A percentile compares a stretch with the other conserved stretches of the same genome.
These are phyloP conservation scores for Dioscorea cayenensis DNA, from an alignment of 116 monocot species.

Conservation along the genomic window DNA sequence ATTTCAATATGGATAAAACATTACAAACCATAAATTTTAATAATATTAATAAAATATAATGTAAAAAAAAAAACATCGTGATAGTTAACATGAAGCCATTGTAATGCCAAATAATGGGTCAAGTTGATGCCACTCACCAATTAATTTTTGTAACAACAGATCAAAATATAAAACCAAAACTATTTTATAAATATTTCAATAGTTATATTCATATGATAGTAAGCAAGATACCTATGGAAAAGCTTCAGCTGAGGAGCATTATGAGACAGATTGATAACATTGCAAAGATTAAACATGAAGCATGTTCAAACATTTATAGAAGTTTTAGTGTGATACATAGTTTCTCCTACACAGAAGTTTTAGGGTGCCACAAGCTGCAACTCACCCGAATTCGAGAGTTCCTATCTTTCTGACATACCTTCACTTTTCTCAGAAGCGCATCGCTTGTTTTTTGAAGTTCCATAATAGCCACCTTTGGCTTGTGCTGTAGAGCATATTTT, in stretches of 20 bases:
- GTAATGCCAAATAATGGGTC: slow-evolving; percentile 47
- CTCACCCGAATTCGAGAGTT: too few species aligned
- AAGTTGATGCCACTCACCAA: slow-evolving; percentile 40
- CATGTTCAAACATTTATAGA: slow-evolving; percentile 3
- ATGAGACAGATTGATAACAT: too few species aligned
- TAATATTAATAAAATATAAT: too few species aligned
- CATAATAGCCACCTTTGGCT: slow-evolving; percentile 60
- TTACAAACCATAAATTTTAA: too few species aligned
- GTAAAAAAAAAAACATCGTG: not conserved
- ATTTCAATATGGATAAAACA: too few species aligned
- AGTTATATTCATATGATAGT: not conserved
- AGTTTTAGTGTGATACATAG: too few species aligned
- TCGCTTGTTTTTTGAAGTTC: too few species aligned
- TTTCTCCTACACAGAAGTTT: too few species aligned
- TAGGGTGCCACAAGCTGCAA: too few species aligned
- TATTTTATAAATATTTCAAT: not conserved
- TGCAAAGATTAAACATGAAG: too few species aligned
- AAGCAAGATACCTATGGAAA: slow-evolving; percentile 28
- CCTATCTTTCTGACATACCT: too few species aligned
- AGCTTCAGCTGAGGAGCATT: slow-evolving; percentile 31
- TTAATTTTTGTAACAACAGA: slow-evolving; percentile 19
- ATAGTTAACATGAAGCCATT: slow-evolving; percentile 20
- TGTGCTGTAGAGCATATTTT: slow-evolving; percentile 54
- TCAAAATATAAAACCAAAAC: not conserved
- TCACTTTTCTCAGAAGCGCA: too few species aligned